These are phyloP conservation scores for Geotrichum ghanense DNA, from an alignment of 805 yeast genomes.

Conservation along the genomic window DNA sequence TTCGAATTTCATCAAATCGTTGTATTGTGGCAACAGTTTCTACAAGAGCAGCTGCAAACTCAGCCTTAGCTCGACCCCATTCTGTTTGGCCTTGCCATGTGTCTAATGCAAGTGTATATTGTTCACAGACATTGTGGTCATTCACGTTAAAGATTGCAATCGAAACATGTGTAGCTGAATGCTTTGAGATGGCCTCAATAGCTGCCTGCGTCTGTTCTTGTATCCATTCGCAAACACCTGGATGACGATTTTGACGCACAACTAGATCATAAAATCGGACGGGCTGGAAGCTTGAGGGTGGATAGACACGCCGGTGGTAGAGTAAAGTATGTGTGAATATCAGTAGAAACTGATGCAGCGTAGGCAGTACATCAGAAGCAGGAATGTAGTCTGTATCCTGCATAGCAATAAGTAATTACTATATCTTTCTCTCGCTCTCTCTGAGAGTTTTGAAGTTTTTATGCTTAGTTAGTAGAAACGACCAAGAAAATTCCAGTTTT, in stretches of 20 bases:
- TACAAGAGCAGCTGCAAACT: not conserved
- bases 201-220: constrained; percentile 26
- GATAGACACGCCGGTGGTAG: constrained; percentile 43
- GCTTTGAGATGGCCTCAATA: constrained; percentile 5
- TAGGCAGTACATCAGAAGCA: constrained; percentile 14
- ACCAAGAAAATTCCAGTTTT: too few species aligned
- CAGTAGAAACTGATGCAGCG: constrained; percentile 37
- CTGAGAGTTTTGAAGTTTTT: too few species aligned
- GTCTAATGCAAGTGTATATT: constrained; percentile 29
- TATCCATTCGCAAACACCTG: constrained; percentile 35
- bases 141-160: constrained; percentile 33
- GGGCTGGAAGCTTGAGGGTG: constrained; percentile 35
- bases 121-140: constrained; percentile 25
- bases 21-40: not conserved
- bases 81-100: not conserved
- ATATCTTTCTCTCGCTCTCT: too few species aligned
- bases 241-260: constrained; percentile 34
- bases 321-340: constrained; percentile 45
- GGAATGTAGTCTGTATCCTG: too few species aligned
- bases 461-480: too few species aligned
- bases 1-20: not conserved
- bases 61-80: not conserved
- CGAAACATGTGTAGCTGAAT: constrained; percentile 14
- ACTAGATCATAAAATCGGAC: constrained; percentile 34
- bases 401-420: too few species aligned